Percentiles rank a stretch among this genome's conserved stretches.
These are phyloP conservation scores for Tolypocladium pustulatum DNA, from an alignment of 2,329 filamentous ascomycete species.

Conservation along the genomic window DNA sequence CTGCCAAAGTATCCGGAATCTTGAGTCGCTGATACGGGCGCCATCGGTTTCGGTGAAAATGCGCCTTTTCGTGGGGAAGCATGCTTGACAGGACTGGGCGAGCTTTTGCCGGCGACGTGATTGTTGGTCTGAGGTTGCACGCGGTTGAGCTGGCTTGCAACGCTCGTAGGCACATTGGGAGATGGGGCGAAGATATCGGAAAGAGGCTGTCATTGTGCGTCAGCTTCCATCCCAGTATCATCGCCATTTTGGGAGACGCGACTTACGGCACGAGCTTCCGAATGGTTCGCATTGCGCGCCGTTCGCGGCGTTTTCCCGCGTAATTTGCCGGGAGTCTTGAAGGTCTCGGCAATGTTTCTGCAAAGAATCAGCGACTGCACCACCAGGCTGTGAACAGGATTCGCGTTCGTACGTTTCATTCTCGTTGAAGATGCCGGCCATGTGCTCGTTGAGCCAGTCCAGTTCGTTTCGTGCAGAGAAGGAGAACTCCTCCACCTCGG, in stretches of 20 bases:
- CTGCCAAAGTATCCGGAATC: conserved; percentile 69
- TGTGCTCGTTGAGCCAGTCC: conserved; percentile 98
- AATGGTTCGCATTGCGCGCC: conserved; percentile 46
- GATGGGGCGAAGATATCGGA: conserved; percentile 48
- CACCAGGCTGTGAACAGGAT: neutral
- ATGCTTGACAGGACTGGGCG: conserved; percentile 21
- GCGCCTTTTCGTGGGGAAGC: conserved; percentile 18
- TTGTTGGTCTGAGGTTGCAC: conserved; percentile 48
- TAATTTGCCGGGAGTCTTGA: conserved; percentile 83
- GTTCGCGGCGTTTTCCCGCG: conserved; percentile 74
- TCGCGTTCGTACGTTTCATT: conserved; percentile 65
- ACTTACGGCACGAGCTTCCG: conserved; percentile 55
- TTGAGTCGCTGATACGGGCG: conserved; percentile 14
- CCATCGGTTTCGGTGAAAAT: conserved; percentile 18
- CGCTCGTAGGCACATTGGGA: conserved; percentile 42
- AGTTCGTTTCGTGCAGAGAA: conserved; percentile 89
- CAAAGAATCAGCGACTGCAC: conserved; percentile 4
- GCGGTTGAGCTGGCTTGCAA: conserved; percentile 37
- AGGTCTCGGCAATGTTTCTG: conserved; percentile 88
- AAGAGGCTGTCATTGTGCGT: conserved; percentile 40
- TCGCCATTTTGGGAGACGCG: neutral
- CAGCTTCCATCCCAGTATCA: conserved; percentile 8
- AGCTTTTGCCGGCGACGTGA: conserved; percentile 29
- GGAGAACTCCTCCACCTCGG: conserved; percentile 86
- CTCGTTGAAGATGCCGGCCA: conserved; percentile 84